These are phyloP conservation scores for Thielaviopsis cerberus DNA, from an alignment of 2,329 filamentous ascomycete genomes.

Conservation along the genomic window DNA sequence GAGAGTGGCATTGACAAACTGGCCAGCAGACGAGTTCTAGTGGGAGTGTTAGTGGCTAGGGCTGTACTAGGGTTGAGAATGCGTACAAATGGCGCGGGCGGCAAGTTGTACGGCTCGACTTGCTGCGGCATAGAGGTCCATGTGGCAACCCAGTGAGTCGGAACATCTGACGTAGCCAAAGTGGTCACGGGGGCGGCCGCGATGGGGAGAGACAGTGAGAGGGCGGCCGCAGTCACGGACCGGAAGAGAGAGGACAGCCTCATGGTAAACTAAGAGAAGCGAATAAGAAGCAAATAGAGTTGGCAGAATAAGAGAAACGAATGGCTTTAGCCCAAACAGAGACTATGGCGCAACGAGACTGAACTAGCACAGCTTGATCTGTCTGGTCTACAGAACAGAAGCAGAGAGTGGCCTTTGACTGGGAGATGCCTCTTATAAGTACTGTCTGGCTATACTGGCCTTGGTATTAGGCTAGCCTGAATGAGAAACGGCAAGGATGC, in stretches of 20 bases:
- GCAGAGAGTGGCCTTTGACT: no score
- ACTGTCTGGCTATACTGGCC: neutral
- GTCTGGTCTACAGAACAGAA: neutral
- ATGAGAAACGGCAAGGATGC: neutral
- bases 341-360: neutral
- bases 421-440: no score
- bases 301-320: neutral
- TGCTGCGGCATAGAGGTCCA: conserved; percentile 51
- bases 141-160: conserved; percentile 35
- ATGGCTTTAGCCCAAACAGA: no score
- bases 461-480: neutral
- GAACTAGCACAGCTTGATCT: neutral
- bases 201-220: neutral
- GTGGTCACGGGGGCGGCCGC: neutral
- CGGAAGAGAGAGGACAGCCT: neutral
- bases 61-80: no score
- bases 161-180: neutral
- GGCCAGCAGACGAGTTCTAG: conserved; percentile 19
- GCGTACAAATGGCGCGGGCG: conserved; percentile 39
- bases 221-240: neutral
- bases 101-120: conserved; percentile 42
- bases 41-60: neutral
- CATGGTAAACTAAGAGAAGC: neutral
- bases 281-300: neutral
- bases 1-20: conserved; percentile 43